Evolutionary conservation across 2,329 filamentous ascomycete genomes (phyloP).

Genomic region (Zelopaecilomyces penicillatus): DNA sequence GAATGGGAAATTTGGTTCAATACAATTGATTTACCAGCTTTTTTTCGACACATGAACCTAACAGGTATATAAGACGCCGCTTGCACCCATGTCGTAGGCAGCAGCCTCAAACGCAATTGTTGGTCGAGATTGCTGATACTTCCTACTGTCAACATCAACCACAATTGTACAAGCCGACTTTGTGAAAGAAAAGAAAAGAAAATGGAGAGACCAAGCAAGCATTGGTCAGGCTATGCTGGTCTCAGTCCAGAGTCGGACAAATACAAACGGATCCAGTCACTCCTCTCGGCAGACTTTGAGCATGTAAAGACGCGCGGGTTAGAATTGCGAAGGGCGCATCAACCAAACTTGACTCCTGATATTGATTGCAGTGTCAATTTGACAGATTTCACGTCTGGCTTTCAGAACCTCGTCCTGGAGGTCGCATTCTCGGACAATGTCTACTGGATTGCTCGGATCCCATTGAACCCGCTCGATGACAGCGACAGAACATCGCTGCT

Average conservation of each 20-base stretch:
- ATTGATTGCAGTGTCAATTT: slow-evolving; percentile 9
- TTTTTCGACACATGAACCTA: no score
- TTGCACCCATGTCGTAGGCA: no score
- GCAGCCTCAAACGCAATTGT: no score
- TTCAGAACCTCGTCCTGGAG: slow-evolving; percentile 18
- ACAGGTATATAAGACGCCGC: no score
- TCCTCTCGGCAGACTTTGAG: slow-evolving; percentile 12
- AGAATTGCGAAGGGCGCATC: slow-evolving; percentile 8
- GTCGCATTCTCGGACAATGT: slow-evolving; percentile 19
- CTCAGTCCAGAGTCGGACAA: slow-evolving; percentile 10
- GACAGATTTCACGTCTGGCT: slow-evolving; percentile 13
- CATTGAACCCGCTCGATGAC: slow-evolving; percentile 10
- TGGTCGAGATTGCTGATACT: no score
- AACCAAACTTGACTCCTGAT: slow-evolving; percentile 7
- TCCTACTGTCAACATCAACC: no score
- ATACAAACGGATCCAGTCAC: slow-evolving; percentile 11
- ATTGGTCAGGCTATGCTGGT: slow-evolving; percentile 10
- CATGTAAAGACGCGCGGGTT: slow-evolving; percentile 10
- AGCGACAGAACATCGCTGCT: slow-evolving; percentile 14
- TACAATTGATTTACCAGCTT: no score
- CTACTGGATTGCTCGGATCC: slow-evolving; percentile 18
- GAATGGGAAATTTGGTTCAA: no score
- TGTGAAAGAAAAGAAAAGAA: background rate
- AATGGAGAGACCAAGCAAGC: slow-evolving; percentile 11
- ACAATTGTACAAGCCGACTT: no score